A percentile compares a stretch with the other conserved stretches of the same genome.
These are phyloP conservation scores for Thraustochytrium sp. DNA, from an alignment of 352 stramenopile genomes.

Conservation along the genomic window DNA sequence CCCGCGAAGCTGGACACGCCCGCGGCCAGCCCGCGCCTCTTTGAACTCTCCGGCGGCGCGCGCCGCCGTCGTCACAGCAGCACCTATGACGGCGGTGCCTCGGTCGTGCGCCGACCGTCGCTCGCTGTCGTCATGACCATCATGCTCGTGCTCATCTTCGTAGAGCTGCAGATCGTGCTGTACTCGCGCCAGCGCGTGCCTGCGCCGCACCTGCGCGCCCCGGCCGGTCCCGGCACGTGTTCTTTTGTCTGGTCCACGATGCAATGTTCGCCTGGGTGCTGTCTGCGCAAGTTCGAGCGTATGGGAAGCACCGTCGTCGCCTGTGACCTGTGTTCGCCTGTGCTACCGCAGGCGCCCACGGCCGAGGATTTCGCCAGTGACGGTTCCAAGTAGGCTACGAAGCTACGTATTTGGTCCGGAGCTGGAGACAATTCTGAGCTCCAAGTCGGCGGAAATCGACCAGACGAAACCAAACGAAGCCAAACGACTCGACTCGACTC, in stretches of 20 bases:
- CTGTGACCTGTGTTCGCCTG: neutral
- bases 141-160: slow-evolving; percentile 22
- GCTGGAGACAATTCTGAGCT: no score
- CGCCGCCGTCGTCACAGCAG: neutral
- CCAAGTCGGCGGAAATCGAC: no score
- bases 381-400: no score
- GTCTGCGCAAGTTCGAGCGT: slow-evolving; percentile 1
- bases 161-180: slow-evolving; percentile 33
- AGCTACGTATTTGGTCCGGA: no score
- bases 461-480: no score
- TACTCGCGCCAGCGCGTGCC: neutral
- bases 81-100: neutral
- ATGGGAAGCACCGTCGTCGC: neutral
- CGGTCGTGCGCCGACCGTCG: neutral
- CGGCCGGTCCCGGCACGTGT: neutral
- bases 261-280: slow-evolving; percentile 15
- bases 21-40: neutral
- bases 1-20: no score
- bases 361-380: no score
- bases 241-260: slow-evolving; percentile 15
- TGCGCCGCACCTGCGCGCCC: neutral
- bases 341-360: neutral
- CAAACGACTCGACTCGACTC: no score
- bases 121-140: slow-evolving; percentile 2
- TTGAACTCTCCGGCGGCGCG: neutral